Evolutionary conservation across 495 filamentous ascomycete species (phyloP).

Genomic region (Chlorociboria aeruginascens): DNA sequence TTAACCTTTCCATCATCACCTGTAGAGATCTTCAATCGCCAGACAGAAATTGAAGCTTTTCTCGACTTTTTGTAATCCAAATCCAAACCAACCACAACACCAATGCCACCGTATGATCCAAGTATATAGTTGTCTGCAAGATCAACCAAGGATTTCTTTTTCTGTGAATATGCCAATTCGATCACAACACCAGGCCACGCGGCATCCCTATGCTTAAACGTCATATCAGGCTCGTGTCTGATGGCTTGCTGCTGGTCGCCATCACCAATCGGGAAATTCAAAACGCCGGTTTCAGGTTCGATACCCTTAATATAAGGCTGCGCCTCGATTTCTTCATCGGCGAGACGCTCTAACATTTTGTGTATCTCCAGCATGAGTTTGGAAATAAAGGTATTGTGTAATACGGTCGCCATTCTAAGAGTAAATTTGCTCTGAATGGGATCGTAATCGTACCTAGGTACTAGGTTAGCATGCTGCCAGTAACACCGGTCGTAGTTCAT

Average conservation of each 20-base stretch:
- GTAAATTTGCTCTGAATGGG: neutral
- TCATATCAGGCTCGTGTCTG: slow-evolving; percentile 6
- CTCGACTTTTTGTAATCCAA: slow-evolving; percentile 10
- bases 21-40: slow-evolving; percentile 1
- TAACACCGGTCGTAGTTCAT: no score
- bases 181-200: slow-evolving; percentile 5
- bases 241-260: neutral
- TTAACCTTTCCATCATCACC: neutral
- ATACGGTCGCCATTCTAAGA: neutral
- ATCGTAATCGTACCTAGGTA: neutral
- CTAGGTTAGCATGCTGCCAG: neutral
- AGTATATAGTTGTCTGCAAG: slow-evolving; percentile 12
- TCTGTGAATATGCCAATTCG: slow-evolving; percentile 10
- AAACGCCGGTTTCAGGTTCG: neutral
- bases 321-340: neutral
- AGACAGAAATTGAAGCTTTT: slow-evolving; percentile 7
- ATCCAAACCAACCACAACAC: slow-evolving; percentile 6
- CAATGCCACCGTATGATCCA: slow-evolving; percentile 3
- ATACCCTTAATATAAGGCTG: neutral
- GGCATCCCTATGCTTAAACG: slow-evolving; percentile 6
- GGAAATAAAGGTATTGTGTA: neutral
- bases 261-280: neutral
- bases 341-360: neutral
- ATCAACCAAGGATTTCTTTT: slow-evolving; percentile 2
- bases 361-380: neutral